Evolutionary conservation across 2,329 filamentous ascomycete species (phyloP), one percentile per base, ranked within the genome.

Genomic region (Talaromyces sp.): DNA sequence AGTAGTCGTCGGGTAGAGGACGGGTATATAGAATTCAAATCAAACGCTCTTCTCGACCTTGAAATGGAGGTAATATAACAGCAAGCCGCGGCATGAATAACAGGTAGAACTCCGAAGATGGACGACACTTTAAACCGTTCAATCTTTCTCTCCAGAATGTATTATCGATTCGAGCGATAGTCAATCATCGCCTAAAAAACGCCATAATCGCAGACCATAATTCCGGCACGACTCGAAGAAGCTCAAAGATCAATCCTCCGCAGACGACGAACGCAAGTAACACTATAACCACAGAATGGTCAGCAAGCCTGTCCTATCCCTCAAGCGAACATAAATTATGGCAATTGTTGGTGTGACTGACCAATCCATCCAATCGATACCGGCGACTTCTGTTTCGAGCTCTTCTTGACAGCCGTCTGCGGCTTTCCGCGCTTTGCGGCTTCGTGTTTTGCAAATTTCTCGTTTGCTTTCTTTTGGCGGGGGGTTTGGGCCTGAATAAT

Each of bases 391-490:
- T 79, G 72, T 49, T 78, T 80, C 2, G 69, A 82, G 78, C 72
- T 84, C 83, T 67, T 79, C 74, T 73, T 83, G 60, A 79, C 72
- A 8, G 75, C 73, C 27, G 72, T 70, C 68, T 81, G 78, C 53
- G 76, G 77, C 74, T 84, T 86, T 67, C 87, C 87, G 75, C 86
- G 84, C 75, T 88, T 88, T 67, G 82, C 80, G 69, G 84, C 84
- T 73, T 89, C 85, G 68, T 79, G 76, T 70, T 84, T 83, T 61
- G 87, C 87, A 72, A 83, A 89, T 68, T 81, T 82, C 67, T 86
- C 84, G 76, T 89, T 89, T 51, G 87, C 87, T 71, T 82, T 82
- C 67, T 86, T 85, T 79, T 89, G 87, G 73, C 87, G 84, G 34
- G 87, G 87, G 69, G 87, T 89, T 84, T 89, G 87, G 29, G 83